Evolutionary conservation across 495 filamentous ascomycete species (phyloP), one percentile per base, ranked within the genome.

Genomic region (Lasiosphaeriaceae sp.): DNA sequence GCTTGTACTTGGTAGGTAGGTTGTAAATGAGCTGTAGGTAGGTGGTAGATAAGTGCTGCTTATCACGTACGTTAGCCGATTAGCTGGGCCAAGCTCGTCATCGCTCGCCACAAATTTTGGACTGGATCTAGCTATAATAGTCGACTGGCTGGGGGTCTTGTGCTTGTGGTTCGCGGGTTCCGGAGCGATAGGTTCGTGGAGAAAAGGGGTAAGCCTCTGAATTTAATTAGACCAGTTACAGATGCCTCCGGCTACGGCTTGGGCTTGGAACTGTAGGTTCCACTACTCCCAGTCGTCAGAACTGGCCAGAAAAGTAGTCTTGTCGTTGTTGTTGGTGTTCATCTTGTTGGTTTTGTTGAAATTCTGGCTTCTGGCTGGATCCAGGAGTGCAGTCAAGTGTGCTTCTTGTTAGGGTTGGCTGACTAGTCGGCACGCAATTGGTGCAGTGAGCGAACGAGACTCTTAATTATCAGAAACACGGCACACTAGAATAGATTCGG

Each of bases 231-330:
- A n/a, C n/a, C n/a, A n/a, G 39, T 4, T 19, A 37, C 43, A 54
- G 16, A 54, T 7, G 19, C 41, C 43, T 54, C 39, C 43, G 43
- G 52, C 39, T 14, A 54, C 52, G 23, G 39, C 52, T 12, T 54
- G 52, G 52, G 52, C 52, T 22, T 54, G 43, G 52, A 54, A 54
- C 23, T 54, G 52, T 17, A 54, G 41, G 29, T 47, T 54, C 52
- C 52, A 54, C 11, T 20, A 4, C 26, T 54, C 37, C 52, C 52
- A 54, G 52, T 54, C 24, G 9, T 45, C 17, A 8, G 52, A 20
- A 23, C 35, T 54, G 52, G 20, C 12, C 52, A 54, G 52, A 12
- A 17, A 46, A 23, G 41, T 31, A 19, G 50, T 52, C 8, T 52
- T 52, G 17, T 52, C 50, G 50, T 52, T 52, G 50, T 39, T 52